These are phyloP conservation scores for Dioszegia crocea DNA, from an alignment of 768 basidiomycete genomes.

Conservation along the genomic window DNA sequence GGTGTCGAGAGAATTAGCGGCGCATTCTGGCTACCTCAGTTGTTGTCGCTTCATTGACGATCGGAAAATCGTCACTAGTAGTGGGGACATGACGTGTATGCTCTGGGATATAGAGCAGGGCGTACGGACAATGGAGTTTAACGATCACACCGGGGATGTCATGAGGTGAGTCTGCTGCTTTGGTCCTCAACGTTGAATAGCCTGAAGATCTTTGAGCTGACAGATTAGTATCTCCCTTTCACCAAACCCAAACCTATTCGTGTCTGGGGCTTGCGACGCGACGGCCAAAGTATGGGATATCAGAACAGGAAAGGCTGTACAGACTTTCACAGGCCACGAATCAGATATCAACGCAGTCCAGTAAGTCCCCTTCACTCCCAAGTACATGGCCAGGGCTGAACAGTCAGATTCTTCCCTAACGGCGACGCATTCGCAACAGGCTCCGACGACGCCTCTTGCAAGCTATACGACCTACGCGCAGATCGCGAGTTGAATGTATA, in stretches of 20 bases:
- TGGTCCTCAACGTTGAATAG: too few relatives aligned
- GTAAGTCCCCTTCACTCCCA: conserved; percentile 56
- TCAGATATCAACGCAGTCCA: conserved; percentile 98
- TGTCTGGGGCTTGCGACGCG: conserved; percentile 98
- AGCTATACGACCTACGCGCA: conserved; percentile 94
- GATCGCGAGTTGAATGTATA: conserved; percentile 95
- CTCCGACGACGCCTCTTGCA: conserved; percentile 97
- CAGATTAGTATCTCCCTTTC: conserved; percentile 76
- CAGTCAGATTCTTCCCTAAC: conserved; percentile 90
- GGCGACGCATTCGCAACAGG: conserved; percentile 98
- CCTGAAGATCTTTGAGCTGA: not conserved
- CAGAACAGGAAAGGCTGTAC: conserved; percentile 91
- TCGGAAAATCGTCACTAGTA: conserved; percentile 94
- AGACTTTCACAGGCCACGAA: conserved; percentile 98
- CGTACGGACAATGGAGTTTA: conserved; percentile 95
- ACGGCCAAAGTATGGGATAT: conserved; percentile 99
- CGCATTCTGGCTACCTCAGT: conserved; percentile 94
- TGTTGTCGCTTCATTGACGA: conserved; percentile 99
- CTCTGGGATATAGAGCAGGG: conserved; percentile 99
- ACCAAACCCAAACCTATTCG: conserved; percentile 89
- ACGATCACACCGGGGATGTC: conserved; percentile 98
- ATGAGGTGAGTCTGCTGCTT: conserved; percentile 75
- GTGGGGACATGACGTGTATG: conserved; percentile 99
- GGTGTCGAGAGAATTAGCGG: conserved; percentile 90
- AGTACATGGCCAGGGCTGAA: not conserved